These are phyloP conservation scores for Sphaerulina vaccinii DNA, from an alignment of 2,329 filamentous ascomycete species.

Conservation along the genomic window DNA sequence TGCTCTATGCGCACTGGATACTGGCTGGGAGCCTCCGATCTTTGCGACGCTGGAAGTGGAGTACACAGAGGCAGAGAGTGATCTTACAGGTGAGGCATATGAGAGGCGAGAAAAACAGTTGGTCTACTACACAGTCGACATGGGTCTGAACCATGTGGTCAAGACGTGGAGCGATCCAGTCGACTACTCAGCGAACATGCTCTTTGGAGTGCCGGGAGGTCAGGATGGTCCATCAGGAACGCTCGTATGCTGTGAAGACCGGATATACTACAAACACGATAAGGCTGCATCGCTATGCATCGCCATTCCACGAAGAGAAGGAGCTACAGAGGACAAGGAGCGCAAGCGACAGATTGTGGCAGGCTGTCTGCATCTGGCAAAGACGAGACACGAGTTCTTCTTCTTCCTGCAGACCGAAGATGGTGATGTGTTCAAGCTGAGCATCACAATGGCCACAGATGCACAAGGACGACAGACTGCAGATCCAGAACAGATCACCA, in stretches of 20 bases:
- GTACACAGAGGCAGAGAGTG: slow-evolving; percentile 87
- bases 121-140: slow-evolving; percentile 95
- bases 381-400: slow-evolving; percentile 79
- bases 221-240: slow-evolving; percentile 93
- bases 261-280: slow-evolving; percentile 93
- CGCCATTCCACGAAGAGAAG: slow-evolving; percentile 80
- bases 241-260: slow-evolving; percentile 90
- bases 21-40: slow-evolving; percentile 94
- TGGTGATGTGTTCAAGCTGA: slow-evolving; percentile 97
- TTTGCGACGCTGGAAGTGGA: slow-evolving; percentile 95
- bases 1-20: slow-evolving; percentile 82
- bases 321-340: slow-evolving; percentile 86
- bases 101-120: slow-evolving; percentile 83
- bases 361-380: slow-evolving; percentile 97
- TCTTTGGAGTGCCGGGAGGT: slow-evolving; percentile 94
- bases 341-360: slow-evolving; percentile 83
- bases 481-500: slow-evolving; percentile 78
- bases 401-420: slow-evolving; percentile 95
- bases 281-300: slow-evolving; percentile 88
- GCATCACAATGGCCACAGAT: slow-evolving; percentile 84
- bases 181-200: slow-evolving; percentile 79
- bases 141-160: slow-evolving; percentile 95
- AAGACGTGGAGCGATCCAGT: slow-evolving; percentile 95
- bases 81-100: slow-evolving; percentile 78
- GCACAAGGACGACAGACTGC: slow-evolving; percentile 73